A percentile compares a stretch with the other conserved stretches of the same genome.
These are phyloP conservation scores for Trypanosoma avium DNA, from an alignment of 208 protist genomes.

Conservation along the genomic window DNA sequence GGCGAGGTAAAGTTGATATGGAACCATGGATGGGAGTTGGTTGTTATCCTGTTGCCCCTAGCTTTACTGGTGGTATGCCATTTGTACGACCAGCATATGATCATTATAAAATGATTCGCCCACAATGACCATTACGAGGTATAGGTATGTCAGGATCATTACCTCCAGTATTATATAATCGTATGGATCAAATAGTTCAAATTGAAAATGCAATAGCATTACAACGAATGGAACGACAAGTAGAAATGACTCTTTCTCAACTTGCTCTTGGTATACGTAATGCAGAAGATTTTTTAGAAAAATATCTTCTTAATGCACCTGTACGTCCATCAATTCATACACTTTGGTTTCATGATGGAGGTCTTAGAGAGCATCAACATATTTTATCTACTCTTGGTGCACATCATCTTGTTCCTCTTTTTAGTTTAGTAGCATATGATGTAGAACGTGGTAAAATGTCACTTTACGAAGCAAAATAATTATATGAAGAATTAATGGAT, in stretches of 20 bases:
- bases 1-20: constrained; percentile 57
- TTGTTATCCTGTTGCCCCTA: constrained; percentile 70
- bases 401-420: constrained; percentile 90
- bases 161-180: constrained; percentile 82
- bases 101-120: constrained; percentile 65
- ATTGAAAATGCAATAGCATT: constrained; percentile 87
- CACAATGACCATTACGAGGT: constrained; percentile 61
- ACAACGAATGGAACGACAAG: constrained; percentile 80
- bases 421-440: constrained; percentile 86
- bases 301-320: constrained; percentile 71
- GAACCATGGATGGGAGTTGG: constrained; percentile 81
- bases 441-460: constrained; percentile 86
- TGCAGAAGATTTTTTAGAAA: constrained; percentile 83
- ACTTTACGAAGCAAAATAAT: constrained; percentile 62
- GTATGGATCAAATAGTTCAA: constrained; percentile 78
- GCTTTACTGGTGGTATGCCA: constrained; percentile 54
- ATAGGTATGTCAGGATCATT: constrained; percentile 66
- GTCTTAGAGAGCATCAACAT: constrained; percentile 72
- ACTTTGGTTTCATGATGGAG: constrained; percentile 87
- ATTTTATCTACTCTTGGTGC: constrained; percentile 74
- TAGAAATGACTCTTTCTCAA: constrained; percentile 84
- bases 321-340: constrained; percentile 82
- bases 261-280: constrained; percentile 81
- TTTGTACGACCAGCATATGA: constrained; percentile 60
- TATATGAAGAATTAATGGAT: constrained; percentile 91